phyloP scores from a whole-genome alignment of 1,139 yeast genomes.

The Zygotorulaspora mrakii region DNA sequence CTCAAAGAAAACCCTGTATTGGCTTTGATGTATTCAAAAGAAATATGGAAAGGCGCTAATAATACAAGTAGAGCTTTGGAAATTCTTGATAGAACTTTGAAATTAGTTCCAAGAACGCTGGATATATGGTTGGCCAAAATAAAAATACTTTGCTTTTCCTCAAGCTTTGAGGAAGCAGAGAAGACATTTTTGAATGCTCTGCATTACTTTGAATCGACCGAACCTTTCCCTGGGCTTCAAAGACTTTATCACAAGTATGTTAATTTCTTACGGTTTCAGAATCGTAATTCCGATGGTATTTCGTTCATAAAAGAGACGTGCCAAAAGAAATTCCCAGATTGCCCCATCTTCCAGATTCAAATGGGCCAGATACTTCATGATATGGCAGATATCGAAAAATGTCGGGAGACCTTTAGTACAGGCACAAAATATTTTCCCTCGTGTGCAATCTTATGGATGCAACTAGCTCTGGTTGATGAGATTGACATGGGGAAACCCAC shows the following conservation, averaged over 20 bases:
- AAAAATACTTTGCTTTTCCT: slow-evolving; percentile 52
- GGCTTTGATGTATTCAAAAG: slow-evolving; percentile 70
- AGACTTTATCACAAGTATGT: slow-evolving; percentile 65
- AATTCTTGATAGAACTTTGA: slow-evolving; percentile 49
- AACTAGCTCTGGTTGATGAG: slow-evolving; percentile 50
- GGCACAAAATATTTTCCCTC: slow-evolving; percentile 52
- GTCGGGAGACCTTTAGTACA: slow-evolving; percentile 46
- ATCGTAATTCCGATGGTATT: slow-evolving; percentile 40
- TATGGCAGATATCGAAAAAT: slow-evolving; percentile 36
- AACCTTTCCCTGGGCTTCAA: slow-evolving; percentile 39
- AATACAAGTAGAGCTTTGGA: slow-evolving; percentile 52
- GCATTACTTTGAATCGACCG: slow-evolving; percentile 20
- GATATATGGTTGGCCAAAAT: slow-evolving; percentile 69
- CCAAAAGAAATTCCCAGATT: slow-evolving; percentile 18
- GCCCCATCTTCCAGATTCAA: slow-evolving; percentile 27
- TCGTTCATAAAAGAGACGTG: slow-evolving; percentile 45
- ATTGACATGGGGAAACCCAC: slow-evolving; percentile 41
- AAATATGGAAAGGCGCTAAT: slow-evolving; percentile 49
- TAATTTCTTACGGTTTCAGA: slow-evolving; percentile 48
- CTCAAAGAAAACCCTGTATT: slow-evolving; percentile 52
- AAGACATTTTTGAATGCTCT: slow-evolving; percentile 43
- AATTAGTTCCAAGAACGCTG: slow-evolving; percentile 45
- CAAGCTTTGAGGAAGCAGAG: slow-evolving; percentile 42
- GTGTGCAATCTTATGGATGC: slow-evolving; percentile 52
- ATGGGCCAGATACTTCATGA: slow-evolving; percentile 25